Conservation (phyloP, 305 asterid genomes). For the Fraxinus albicans region DNA sequence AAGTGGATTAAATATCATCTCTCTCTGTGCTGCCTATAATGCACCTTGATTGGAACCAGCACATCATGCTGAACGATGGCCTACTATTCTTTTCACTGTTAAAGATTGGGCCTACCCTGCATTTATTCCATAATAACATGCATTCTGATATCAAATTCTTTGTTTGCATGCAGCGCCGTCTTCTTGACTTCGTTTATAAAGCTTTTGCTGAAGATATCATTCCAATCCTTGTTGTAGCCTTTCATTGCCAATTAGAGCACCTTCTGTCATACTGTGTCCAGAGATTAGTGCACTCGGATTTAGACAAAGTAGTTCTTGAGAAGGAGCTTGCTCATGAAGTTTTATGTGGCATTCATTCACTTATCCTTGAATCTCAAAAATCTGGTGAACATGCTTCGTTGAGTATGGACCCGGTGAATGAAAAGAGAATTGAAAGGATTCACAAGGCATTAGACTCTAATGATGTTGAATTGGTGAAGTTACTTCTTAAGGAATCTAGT, state of each 20-base stretch:
- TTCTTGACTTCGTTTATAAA: conserved; percentile 56
- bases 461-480: conserved; percentile 57
- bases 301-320: conserved; percentile 49
- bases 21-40: not conserved
- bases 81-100: not conserved
- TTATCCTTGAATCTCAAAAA: conserved; percentile 35
- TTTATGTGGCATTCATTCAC: conserved; percentile 33
- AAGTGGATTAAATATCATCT: not conserved
- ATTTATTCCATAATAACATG: not conserved
- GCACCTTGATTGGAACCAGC: not conserved
- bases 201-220: conserved; percentile 64
- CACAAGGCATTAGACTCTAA: conserved; percentile 74
- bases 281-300: conserved; percentile 50
- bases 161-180: conserved; percentile 49
- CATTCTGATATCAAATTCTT: not conserved
- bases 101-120: not conserved
- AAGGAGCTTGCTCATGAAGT: conserved; percentile 59
- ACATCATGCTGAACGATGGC: not conserved
- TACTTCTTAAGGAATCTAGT: conserved; percentile 66
- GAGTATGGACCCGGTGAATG: conserved; percentile 41
- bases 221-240: conserved; percentile 62
- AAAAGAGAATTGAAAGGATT: conserved; percentile 56
- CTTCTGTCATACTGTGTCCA: conserved; percentile 50
- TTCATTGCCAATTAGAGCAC: conserved; percentile 41
- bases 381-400: conserved; percentile 35